Percentiles rank a stretch among this genome's conserved stretches.
Conservation (phyloP, 2,329 filamentous ascomycete genomes). For the Helotiales sp. region DNA sequence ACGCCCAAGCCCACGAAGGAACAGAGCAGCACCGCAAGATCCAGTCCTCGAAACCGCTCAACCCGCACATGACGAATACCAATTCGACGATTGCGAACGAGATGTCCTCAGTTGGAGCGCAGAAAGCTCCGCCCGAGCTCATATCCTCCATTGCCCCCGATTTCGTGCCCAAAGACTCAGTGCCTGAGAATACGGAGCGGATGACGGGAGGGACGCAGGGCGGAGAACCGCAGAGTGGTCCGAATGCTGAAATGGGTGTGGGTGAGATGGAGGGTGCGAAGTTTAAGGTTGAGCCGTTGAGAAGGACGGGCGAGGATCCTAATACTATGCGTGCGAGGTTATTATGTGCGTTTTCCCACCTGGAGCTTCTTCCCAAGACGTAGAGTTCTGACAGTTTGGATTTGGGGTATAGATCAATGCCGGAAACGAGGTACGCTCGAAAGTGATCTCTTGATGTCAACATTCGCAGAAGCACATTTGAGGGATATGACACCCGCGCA, state of each 20-base stretch:
- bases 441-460: slow-evolving; percentile 93
- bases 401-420: slow-evolving; percentile 76
- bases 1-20: slow-evolving; percentile 52
- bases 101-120: slow-evolving; percentile 62
- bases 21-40: slow-evolving; percentile 58
- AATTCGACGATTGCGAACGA: slow-evolving; percentile 67
- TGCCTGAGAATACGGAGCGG: slow-evolving; percentile 65
- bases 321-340: slow-evolving; percentile 88
- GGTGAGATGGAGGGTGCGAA: slow-evolving; percentile 86
- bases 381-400: slow-evolving; percentile 15
- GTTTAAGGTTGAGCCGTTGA: slow-evolving; percentile 90
- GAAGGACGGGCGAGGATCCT: slow-evolving; percentile 80
- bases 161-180: slow-evolving; percentile 62
- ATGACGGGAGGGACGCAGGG: slow-evolving; percentile 69
- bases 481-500: slow-evolving; percentile 72
- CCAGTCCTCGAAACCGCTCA: slow-evolving; percentile 61
- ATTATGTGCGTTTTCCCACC: slow-evolving; percentile 54
- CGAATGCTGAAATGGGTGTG: slow-evolving; percentile 69
- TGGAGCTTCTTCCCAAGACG: neutral
- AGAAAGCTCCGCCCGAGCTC: slow-evolving; percentile 63
- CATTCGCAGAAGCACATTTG: slow-evolving; percentile 85
- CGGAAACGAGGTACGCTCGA: slow-evolving; percentile 96
- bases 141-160: slow-evolving; percentile 59
- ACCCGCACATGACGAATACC: slow-evolving; percentile 67
- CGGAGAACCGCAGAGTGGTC: slow-evolving; percentile 49